Conservation (phyloP, 1,139 yeast genomes). For the Geotrichum bryndzae region DNA sequence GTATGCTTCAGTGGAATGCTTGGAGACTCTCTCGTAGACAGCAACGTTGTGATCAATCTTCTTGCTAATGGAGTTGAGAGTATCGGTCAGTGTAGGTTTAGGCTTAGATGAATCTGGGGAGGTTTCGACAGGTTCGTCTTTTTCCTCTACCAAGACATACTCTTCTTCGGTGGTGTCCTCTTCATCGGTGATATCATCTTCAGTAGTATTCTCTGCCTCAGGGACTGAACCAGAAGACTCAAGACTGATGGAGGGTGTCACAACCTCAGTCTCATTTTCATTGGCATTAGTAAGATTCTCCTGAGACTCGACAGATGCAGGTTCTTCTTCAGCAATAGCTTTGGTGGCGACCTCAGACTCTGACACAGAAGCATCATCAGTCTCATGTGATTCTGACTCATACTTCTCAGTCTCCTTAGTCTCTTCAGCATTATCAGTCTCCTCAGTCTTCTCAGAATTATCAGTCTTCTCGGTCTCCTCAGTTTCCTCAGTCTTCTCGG, state of each 20-base stretch:
- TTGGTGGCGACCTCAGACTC: background rate
- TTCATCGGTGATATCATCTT: background rate
- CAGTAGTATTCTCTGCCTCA: background rate
- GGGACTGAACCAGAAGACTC: background rate
- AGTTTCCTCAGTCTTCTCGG: background rate
- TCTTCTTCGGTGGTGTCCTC: background rate
- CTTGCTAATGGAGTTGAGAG: background rate
- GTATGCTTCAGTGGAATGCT: background rate
- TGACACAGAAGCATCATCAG: background rate
- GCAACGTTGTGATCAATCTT: slow-evolving; percentile 4
- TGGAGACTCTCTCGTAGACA: slow-evolving; percentile 1
- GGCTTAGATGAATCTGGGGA: background rate
- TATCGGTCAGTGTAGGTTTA: background rate
- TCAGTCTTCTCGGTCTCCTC: background rate
- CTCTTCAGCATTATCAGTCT: background rate
- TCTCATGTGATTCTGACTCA: background rate
- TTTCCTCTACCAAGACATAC: background rate
- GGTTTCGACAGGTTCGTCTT: background rate
- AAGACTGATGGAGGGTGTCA: background rate
- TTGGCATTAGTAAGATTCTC: background rate
- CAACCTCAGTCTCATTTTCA: background rate
- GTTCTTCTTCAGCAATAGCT: background rate
- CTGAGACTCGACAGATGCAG: background rate
- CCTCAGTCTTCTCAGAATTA: background rate
- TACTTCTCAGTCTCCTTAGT: background rate